Percentiles rank a stretch among this genome's conserved stretches.
phyloP scores from a whole-genome alignment of 148 eudicot genomes.

The Fagopyrum homotropicum region DNA sequence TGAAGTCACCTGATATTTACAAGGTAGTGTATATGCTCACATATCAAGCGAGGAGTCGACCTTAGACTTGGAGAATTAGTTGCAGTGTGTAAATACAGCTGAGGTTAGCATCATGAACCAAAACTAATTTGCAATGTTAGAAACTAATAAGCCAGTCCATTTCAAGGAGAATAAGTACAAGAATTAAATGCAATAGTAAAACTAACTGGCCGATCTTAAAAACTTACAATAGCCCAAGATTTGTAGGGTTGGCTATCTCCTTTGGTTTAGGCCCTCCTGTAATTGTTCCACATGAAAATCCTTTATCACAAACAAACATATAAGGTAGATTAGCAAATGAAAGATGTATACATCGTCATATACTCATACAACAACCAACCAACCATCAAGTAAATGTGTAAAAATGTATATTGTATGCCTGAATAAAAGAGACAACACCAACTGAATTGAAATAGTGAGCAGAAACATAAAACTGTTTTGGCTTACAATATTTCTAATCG shows the following conservation, averaged over 20 bases:
- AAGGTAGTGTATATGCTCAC: background rate
- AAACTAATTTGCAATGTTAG: no score
- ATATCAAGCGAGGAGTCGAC: background rate
- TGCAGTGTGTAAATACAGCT: no score
- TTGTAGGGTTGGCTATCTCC: slow-evolving; percentile 72
- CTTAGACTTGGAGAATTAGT: background rate
- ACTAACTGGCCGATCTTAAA: slow-evolving; percentile 41
- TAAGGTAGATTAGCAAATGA: slow-evolving; percentile 11
- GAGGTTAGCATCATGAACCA: no score
- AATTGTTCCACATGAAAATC: slow-evolving; percentile 81
- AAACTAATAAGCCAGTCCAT: no score
- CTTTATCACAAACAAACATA: slow-evolving; percentile 25
- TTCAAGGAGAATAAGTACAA: no score
- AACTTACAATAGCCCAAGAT: slow-evolving; percentile 67
- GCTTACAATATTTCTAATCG: background rate
- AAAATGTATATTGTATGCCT: background rate
- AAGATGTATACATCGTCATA: background rate
- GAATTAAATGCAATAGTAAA: background rate
- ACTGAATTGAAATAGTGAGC: background rate
- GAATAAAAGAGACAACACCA: background rate
- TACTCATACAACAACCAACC: no score
- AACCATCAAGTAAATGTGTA: background rate
- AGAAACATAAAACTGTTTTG: background rate
- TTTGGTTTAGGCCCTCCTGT: slow-evolving; percentile 65
- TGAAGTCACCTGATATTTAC: slow-evolving; percentile 61